Base-by-base conservation (phyloP, 148 eudicot genomes). In the Chenopodium quinoa region DNA sequence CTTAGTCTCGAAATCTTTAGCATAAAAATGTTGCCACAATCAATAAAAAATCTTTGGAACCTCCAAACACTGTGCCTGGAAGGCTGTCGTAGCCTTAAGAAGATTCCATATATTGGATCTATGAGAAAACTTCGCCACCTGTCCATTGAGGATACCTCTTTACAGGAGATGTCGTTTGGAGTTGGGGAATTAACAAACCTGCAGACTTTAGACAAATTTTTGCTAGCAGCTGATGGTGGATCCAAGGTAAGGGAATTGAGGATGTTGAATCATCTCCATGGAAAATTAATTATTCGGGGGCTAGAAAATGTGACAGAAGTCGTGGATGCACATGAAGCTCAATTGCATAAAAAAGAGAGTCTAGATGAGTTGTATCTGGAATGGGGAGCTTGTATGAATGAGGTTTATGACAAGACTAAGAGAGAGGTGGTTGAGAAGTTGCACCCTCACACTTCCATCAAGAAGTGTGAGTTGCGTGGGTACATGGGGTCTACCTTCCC, bases 21-120 rank as follows among this genome's bases (percentile, higher is more conserved):
- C 13, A 7, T 58, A 14, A 56, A 2, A 63, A 29, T 19, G 32
- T 20, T 76, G 58, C 79, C 69, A 9, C n/a, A 58, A 76, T 58
- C 79, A 76, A 60, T 63, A 0, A 20, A 48, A 52, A 58, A 11
- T 22, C 79, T 76, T 22, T 76, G 67, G 48, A 76, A 76, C 34
- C 79, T 76, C 50, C 79, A 62, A 40, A 76, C 79, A 13, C 69
- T 60, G 11, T 22, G 16, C 5, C 14, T 76, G 79, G 23, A 2
- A 17, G 27, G 69, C 22, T 76, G 79, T 31, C 7, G 13, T 1
- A 12, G 34, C 0, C 60, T 50, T 25, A 5, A 23, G 34, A 73
- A 73, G 76, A 6, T 73, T 3, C 76, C 76, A 14, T 9, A 47
- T 10, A 73, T 48, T 4, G 29, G 4, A 48, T 50, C 27, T 1